Conservation (phyloP, 306 rosid genomes). For the Quercus parvula region DNA sequence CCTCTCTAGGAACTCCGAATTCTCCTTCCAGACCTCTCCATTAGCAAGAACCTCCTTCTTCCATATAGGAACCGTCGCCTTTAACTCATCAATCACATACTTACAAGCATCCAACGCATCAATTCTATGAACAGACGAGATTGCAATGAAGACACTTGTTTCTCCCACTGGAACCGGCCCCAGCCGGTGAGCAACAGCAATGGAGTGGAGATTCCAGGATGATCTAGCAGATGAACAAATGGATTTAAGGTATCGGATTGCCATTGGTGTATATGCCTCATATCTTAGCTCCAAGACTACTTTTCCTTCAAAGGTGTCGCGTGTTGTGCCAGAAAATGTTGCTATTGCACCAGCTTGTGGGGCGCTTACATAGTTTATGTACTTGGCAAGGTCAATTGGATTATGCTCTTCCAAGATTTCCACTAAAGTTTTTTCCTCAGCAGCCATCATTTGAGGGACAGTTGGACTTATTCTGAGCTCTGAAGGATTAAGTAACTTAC, state of each 20-base stretch:
- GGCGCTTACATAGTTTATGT: conserved; percentile 63
- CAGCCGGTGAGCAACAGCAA: conserved; percentile 77
- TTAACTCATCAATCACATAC: conserved; percentile 76
- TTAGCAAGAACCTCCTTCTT: conserved; percentile 85
- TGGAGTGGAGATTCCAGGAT: conserved; percentile 73
- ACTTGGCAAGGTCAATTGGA: conserved; percentile 54
- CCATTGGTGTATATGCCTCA: conserved; percentile 91
- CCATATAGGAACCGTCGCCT: conserved; percentile 93
- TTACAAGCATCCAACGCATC: conserved; percentile 83
- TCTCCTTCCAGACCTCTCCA: conserved; percentile 98
- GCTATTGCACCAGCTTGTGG: conserved; percentile 89
- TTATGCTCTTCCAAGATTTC: conserved; percentile 65
- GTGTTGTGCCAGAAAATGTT: conserved; percentile 88
- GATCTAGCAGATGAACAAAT: conserved; percentile 73
- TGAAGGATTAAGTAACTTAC: not conserved
- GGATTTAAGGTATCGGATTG: conserved; percentile 58
- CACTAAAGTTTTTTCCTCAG: conserved; percentile 57
- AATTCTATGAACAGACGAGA: conserved; percentile 69
- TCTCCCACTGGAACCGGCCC: conserved; percentile 80
- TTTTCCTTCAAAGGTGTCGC: conserved; percentile 77
- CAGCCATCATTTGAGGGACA: conserved; percentile 41
- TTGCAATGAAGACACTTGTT: conserved; percentile 68
- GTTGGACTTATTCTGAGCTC: not conserved
- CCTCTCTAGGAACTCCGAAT: conserved; percentile 73
- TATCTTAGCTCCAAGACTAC: conserved; percentile 76